Base-by-base conservation (phyloP, 2,329 filamentous ascomycete species). In the Coniochaeta hoffmannii region DNA sequence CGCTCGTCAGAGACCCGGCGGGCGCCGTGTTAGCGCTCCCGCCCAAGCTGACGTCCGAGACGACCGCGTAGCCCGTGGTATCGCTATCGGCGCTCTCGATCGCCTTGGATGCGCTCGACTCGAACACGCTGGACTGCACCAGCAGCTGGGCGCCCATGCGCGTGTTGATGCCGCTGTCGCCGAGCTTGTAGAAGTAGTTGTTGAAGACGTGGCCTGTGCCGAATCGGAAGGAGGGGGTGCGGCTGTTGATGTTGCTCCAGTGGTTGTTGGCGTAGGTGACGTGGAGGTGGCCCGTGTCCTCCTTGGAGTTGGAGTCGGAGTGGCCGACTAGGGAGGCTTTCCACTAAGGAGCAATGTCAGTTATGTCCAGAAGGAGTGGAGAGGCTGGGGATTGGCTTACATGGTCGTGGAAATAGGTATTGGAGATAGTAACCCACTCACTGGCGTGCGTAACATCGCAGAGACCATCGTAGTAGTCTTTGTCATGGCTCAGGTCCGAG, bases 381-480 rank as follows among this genome's bases (percentile, higher is more conserved):
- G 9, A 7, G 17, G 24, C 11, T 11, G 22, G 9, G 44, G 19
- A 6, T 50, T 50, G 19, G n/a, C 36, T 41, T 41, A 41, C 36
- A 22, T 41, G 36, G 19, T 41, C 36, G 15, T 41, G 36, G 11
- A 24, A 26, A n/a, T 58, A 60, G 82, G 76, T 85, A 81, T 73
- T 68, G 41, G 70, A 73, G 57, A 80, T 65, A 55, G 78, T 86
- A 56, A 86, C 68, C 63, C 72, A 87, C 71, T 88, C 83, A 10
- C 78, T 73, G 50, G 74, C 86, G 69, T 87, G 85, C 52, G 79
- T 86, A 53, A 78, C 71, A 62, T 88, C 86, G 50, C 84, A 70
- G 1, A 88, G 77, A 31, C 86, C 85, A 56, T 88, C 86, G 65
- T 86, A 88, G 72, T 80, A 86, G 72, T 89, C 83, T 72, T 88